Percentiles rank a stretch among this genome's conserved stretches.
These are phyloP conservation scores for Pseudopithomyces chartarum DNA, from an alignment of 2,329 filamentous ascomycete species.

Conservation along the genomic window DNA sequence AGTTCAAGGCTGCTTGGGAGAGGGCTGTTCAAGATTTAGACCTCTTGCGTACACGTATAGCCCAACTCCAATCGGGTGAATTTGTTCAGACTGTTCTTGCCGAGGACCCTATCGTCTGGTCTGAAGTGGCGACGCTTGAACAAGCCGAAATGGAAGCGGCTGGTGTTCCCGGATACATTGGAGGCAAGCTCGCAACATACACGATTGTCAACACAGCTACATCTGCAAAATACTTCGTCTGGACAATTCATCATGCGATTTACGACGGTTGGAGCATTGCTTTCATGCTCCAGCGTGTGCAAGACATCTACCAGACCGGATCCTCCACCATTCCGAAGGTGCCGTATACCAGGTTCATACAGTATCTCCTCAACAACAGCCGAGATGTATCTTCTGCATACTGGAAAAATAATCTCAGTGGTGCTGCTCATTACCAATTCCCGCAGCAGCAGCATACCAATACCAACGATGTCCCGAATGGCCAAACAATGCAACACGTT, in stretches of 20 bases:
- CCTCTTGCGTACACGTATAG: slow-evolving; percentile 54
- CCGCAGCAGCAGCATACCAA: slow-evolving; percentile 33
- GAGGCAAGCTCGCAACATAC: slow-evolving; percentile 31
- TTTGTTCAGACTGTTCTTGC: slow-evolving; percentile 36
- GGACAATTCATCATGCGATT: slow-evolving; percentile 48
- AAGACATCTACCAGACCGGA: slow-evolving; percentile 30
- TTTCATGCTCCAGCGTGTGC: slow-evolving; percentile 35
- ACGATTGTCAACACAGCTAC: slow-evolving; percentile 26
- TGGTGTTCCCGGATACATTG: slow-evolving; percentile 26
- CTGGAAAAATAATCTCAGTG: slow-evolving; percentile 40
- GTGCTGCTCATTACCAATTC: slow-evolving; percentile 38
- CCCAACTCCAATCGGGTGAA: slow-evolving; percentile 30
- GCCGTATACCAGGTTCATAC: slow-evolving; percentile 42
- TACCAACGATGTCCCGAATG: slow-evolving; percentile 25
- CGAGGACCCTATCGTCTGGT: slow-evolving; percentile 34
- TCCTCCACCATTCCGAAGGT: slow-evolving; percentile 20
- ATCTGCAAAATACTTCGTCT: slow-evolving; percentile 37
- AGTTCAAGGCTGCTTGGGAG: slow-evolving; percentile 55
- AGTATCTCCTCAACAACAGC: slow-evolving; percentile 33
- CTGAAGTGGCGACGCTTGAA: slow-evolving; percentile 22
- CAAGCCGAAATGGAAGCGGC: slow-evolving; percentile 20
- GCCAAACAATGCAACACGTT: slow-evolving; percentile 27
- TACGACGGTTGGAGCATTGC: slow-evolving; percentile 48
- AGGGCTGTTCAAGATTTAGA: slow-evolving; percentile 50
- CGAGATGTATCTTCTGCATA: slow-evolving; percentile 29